phyloP scores from a whole-genome alignment of 805 yeast genomes.

The Ogataea polymorpha region DNA sequence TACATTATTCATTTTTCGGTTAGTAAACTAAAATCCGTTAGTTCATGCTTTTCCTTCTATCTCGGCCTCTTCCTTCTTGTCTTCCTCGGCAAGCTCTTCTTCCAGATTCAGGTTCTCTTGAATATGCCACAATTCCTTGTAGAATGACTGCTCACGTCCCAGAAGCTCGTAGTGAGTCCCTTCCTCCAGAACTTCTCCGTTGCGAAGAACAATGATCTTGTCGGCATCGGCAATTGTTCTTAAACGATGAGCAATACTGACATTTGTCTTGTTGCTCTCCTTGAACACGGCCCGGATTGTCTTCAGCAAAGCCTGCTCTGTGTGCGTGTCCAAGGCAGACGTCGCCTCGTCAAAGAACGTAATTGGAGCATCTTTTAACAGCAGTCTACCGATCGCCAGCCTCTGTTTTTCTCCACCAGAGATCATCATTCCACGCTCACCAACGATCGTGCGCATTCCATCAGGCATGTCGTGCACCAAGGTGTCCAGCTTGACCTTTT shows the following conservation, averaged over 20 bases:
- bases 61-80: not conserved
- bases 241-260: slow-evolving; percentile 90
- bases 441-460: slow-evolving; percentile 83
- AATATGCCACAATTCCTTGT: slow-evolving; percentile 83
- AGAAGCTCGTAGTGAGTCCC: slow-evolving; percentile 76
- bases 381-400: slow-evolving; percentile 87
- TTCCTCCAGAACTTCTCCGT: slow-evolving; percentile 81
- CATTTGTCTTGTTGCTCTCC: slow-evolving; percentile 61
- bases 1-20: not conserved
- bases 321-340: slow-evolving; percentile 92
- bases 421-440: slow-evolving; percentile 98
- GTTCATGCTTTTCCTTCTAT: not conserved
- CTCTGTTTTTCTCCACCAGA: slow-evolving; percentile 99
- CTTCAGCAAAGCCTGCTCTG: slow-evolving; percentile 78
- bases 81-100: slow-evolving; percentile 30
- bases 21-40: not conserved
- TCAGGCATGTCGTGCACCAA: slow-evolving; percentile 74
- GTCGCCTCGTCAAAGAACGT: slow-evolving; percentile 97
- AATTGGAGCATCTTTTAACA: slow-evolving; percentile 81
- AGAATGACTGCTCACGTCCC: slow-evolving; percentile 53
- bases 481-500: slow-evolving; percentile 63
- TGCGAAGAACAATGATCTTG: slow-evolving; percentile 80
- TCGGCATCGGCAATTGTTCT: slow-evolving; percentile 94
- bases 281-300: slow-evolving; percentile 70
- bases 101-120: slow-evolving; percentile 74